phyloP scores from a whole-genome alignment of 1,284 basidiomycete species.

The Papiliotrema laurentii region DNA sequence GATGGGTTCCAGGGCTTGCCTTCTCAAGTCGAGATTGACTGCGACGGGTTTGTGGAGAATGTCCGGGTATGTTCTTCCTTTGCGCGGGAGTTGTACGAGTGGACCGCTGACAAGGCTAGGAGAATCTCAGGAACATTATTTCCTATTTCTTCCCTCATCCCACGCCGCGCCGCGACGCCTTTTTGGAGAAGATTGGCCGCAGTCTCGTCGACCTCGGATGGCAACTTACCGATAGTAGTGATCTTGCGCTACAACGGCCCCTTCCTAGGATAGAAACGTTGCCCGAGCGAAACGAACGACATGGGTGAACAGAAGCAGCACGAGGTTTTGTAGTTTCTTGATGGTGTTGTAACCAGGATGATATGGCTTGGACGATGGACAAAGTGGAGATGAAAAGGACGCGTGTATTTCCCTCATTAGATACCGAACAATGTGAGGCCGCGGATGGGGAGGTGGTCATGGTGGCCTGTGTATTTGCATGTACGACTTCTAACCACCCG shows the following conservation, averaged over 20 bases:
- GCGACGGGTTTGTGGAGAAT: constrained; percentile 38
- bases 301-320: no score
- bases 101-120: constrained; percentile 12
- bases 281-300: no score
- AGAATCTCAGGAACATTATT: constrained; percentile 33
- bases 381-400: no score
- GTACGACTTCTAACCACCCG: no score
- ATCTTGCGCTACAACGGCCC: constrained; percentile 16
- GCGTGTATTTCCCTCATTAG: no score
- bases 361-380: no score
- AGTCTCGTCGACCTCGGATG: constrained; percentile 34
- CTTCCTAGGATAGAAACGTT: not conserved
- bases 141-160: constrained; percentile 28
- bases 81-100: not conserved
- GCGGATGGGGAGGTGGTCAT: no score
- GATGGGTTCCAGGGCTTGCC: constrained; percentile 34
- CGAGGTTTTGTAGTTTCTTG: no score
- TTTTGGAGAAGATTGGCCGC: constrained; percentile 38
- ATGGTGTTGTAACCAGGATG: no score
- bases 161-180: constrained; percentile 30
- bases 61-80: constrained; percentile 45
- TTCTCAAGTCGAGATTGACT: constrained; percentile 28
- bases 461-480: no score
- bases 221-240: constrained; percentile 33
- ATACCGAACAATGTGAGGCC: no score